Base-by-base conservation (phyloP, 139 green algal species). In the Haematococcus lacustris region DNA sequence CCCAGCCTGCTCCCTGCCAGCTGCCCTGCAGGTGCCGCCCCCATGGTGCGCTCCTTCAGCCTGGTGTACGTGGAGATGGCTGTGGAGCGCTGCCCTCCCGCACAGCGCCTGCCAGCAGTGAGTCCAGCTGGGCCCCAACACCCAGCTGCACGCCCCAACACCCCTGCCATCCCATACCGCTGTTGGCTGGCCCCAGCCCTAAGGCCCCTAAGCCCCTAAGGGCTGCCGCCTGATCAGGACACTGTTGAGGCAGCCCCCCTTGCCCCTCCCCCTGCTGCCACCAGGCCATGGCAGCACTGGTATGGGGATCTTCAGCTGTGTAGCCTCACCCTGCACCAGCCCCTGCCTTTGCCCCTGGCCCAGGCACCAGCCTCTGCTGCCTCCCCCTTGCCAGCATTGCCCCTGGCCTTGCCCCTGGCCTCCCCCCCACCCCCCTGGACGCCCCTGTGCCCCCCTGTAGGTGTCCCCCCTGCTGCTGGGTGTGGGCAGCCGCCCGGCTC, bases 41-140 rank as follows among this genome's bases (percentile, higher is more conserved):
- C 79, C 26, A 82, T 92, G 74, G 83, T 89, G 26, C 78, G 83
- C 51, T 95, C 88, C 76, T 95, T 97, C 78, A 78, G 82, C 28
- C 72, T 96, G 26, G 87, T 97, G 51, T 97, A 97, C 62, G 28
- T 84, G 41, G 90, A 96, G 71, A 92, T 89, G 73, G 89, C 84
- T 1, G 75, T 87, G 17, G 78, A 84, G 25, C 73, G 91, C 0
- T 83, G 85, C 28, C 34, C 76, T 23, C 26, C 76, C 1, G 73
- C 78, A 0, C 74, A 88, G 23, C 59, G 73, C 32, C 38, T 85
- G n/a, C 62, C 39, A 32, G 68, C 72, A 72, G 83, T 90, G 68
- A 59, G 73, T 51, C 32, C 0, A 0, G 59, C 25, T 13, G 38
- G 38, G 51, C n/a, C n/a, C n/a, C n/a, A n/a, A n/a, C n/a, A n/a